A percentile compares a stretch with the other conserved stretches of the same genome.
Evolutionary conservation across 2,329 filamentous ascomycete genomes (phyloP).

Genomic region (Ophiocordyceps camponoti-floridani): DNA sequence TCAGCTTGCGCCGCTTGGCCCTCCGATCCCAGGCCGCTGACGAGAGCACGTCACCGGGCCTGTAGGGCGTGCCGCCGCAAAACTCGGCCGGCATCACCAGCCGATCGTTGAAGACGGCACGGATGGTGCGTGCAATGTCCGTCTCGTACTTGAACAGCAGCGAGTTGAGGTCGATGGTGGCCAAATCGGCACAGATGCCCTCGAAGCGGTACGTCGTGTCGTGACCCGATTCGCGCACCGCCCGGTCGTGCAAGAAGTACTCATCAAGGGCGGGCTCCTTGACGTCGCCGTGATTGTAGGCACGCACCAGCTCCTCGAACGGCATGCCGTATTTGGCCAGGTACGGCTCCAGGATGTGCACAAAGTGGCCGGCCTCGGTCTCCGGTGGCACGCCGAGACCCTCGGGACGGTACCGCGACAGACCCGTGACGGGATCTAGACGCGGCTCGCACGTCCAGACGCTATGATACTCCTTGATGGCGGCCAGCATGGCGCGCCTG

Average conservation of each 20-base stretch:
- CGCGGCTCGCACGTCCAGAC: conserved; percentile 74
- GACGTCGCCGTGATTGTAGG: conserved; percentile 67
- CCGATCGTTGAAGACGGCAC: conserved; percentile 65
- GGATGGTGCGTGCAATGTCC: conserved; percentile 78
- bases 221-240: conserved; percentile 89
- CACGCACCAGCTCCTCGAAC: conserved; percentile 70
- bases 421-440: conserved; percentile 56
- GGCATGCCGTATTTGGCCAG: conserved; percentile 67
- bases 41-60: conserved; percentile 54
- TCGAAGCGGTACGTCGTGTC: conserved; percentile 93
- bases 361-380: conserved; percentile 75
- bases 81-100: conserved; percentile 72
- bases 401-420: conserved; percentile 72
- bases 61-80: conserved; percentile 44
- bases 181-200: conserved; percentile 69
- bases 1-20: conserved; percentile 64
- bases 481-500: conserved; percentile 61
- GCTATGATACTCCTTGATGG: conserved; percentile 90
- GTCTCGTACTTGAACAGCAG: conserved; percentile 93
- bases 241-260: conserved; percentile 91
- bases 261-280: conserved; percentile 78
- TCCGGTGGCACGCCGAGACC: conserved; percentile 79
- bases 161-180: conserved; percentile 88
- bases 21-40: conserved; percentile 84
- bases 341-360: conserved; percentile 67